Base-by-base conservation (phyloP, 1,284 basidiomycete genomes). In the Agroathelia rolfsii region DNA sequence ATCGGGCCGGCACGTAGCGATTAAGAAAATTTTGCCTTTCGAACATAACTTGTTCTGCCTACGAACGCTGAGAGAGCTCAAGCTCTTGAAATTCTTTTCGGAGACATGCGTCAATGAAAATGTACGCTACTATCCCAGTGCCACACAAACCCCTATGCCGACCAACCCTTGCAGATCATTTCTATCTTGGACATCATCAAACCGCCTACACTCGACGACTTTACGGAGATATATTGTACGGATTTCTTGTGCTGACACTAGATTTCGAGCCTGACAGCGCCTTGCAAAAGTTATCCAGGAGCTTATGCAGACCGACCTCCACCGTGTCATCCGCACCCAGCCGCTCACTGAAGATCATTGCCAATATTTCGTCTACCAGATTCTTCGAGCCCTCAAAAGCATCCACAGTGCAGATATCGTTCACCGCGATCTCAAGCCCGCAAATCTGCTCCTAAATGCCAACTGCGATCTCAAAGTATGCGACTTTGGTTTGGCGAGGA, bases 301-400 rank as follows among this genome's bases (percentile, higher is more conserved):
- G 55, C 64, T 92, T 30, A 89, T 92, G 76, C 88, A 93, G 53
- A 89, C 84, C 2, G 86, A 92, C 51, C 62, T 93, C 49, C 88
- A 93, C 55, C 76, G 88, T 12, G 87, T 93, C 38, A 89, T 93
- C 50, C 72, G 88, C 28, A 90, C 85, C 2, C 88, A 92, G 50
- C 76, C 84, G 41, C 66, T 93, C 30, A 81, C 78, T 18, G 87
- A 93, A 50, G 90, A 95, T 56, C 90, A 92, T 49, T 88, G 79
- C 52, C 87, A 89, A 62, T 82, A 82, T 50, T 82, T 82, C 49
- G 60, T 76, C 28, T 82, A 80, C 49, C 78, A 82, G 52, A 78
- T 76, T 0, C 72, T 88, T 34, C 73, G 86, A 28, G 87, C 82
- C 24, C 68, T 92, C 47, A 89, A 90, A 56, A 85, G 84, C 4